Percentiles rank a stretch among this genome's conserved stretches.
Evolutionary conservation across 139 green algal genomes (phyloP).

Genomic region (Tetradesmus obliquus): DNA sequence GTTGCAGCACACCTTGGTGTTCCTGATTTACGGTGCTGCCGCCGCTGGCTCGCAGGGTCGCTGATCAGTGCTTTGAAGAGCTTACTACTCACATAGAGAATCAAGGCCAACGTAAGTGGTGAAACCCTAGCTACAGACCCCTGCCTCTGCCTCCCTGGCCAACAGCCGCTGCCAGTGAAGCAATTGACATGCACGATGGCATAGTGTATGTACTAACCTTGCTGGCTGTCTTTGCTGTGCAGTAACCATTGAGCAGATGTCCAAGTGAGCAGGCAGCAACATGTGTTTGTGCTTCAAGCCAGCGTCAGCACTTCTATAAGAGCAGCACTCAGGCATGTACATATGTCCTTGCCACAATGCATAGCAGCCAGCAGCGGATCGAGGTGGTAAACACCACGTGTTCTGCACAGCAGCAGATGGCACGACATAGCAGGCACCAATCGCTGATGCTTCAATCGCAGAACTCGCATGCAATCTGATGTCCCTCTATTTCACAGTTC

Average conservation of each 20-base stretch:
- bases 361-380: not conserved
- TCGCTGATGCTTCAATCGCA: too few relatives aligned
- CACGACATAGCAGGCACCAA: not conserved
- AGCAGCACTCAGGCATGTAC: not conserved
- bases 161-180: not conserved
- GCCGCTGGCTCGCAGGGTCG: not conserved
- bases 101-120: not conserved
- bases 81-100: not conserved
- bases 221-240: not conserved
- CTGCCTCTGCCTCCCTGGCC: not conserved
- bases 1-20: not conserved
- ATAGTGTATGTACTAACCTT: not conserved
- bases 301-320: not conserved
- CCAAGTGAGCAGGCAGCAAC: not conserved
- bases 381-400: not conserved
- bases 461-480: too few relatives aligned
- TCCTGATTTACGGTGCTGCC: not conserved
- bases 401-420: not conserved
- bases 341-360: not conserved
- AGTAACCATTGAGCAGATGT: slow-evolving; percentile 15
- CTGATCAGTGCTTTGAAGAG: slow-evolving; percentile 44
- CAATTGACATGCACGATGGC: too few relatives aligned
- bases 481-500: too few relatives aligned
- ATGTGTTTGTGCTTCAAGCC: not conserved
- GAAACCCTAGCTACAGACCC: not conserved